These are phyloP conservation scores for Diaporthe sp. DNA, from an alignment of 2,329 filamentous ascomycete species.

Conservation along the genomic window DNA sequence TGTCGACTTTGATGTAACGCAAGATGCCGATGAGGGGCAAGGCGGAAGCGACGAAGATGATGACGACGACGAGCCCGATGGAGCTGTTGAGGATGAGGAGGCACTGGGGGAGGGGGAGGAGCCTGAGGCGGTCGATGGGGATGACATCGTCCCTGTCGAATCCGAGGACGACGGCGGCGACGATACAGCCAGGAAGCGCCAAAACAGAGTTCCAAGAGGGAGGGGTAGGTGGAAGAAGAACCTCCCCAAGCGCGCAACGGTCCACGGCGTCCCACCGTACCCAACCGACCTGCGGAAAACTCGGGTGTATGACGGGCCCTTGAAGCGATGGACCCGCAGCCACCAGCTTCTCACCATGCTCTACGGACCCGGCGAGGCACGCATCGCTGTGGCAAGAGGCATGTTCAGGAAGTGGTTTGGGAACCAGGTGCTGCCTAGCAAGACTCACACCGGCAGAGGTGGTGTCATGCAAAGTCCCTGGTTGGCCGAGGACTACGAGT, in stretches of 20 bases:
- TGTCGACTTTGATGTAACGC: conserved; percentile 20
- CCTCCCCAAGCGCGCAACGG: conserved; percentile 26
- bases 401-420: conserved; percentile 59
- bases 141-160: conserved; percentile 15
- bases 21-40: conserved; percentile 11
- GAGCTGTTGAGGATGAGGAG: not conserved
- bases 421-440: conserved; percentile 57
- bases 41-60: conserved; percentile 24
- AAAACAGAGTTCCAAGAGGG: conserved; percentile 15
- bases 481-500: conserved; percentile 55
- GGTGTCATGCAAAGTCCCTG: conserved; percentile 56
- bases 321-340: conserved; percentile 53
- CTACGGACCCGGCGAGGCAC: conserved; percentile 57
- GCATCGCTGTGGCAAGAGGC: conserved; percentile 53
- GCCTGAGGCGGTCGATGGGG: conserved; percentile 7
- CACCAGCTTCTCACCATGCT: conserved; percentile 55
- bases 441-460: conserved; percentile 47
- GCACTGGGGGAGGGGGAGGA: not conserved
- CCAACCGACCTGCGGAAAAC: conserved; percentile 49
- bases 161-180: conserved; percentile 17
- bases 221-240: conserved; percentile 34
- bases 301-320: conserved; percentile 55
- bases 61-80: not conserved
- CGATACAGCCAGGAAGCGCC: not conserved
- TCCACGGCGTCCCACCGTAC: conserved; percentile 53